Evolutionary conservation across 495 filamentous ascomycete genomes (phyloP).

Genomic region (Cladorrhinum samala): DNA sequence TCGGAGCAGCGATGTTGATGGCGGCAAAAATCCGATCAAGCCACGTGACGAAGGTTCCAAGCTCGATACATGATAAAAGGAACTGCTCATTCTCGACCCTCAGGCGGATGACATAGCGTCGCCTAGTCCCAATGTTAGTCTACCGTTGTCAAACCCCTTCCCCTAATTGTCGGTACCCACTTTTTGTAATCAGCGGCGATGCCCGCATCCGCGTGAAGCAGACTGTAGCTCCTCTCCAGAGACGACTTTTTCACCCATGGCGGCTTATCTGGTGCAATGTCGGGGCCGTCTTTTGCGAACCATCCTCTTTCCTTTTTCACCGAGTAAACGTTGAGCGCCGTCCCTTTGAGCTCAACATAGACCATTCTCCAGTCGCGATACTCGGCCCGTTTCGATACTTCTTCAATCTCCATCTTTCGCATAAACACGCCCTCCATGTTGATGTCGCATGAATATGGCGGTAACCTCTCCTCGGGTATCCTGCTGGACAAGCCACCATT

Average conservation of each 20-base stretch:
- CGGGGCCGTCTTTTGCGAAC: slow-evolving; percentile 29
- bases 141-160: not conserved
- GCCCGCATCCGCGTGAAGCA: slow-evolving; percentile 61
- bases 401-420: slow-evolving; percentile 53
- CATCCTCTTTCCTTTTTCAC: slow-evolving; percentile 40
- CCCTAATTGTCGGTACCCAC: slow-evolving; percentile 24
- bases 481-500: not conserved
- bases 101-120: slow-evolving; percentile 55
- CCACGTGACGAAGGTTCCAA: slow-evolving; percentile 52
- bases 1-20: slow-evolving; percentile 56
- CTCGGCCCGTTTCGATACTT: slow-evolving; percentile 47
- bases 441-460: slow-evolving; percentile 51
- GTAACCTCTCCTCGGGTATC: slow-evolving; percentile 35
- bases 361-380: slow-evolving; percentile 51
- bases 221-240: slow-evolving; percentile 50
- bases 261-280: slow-evolving; percentile 36
- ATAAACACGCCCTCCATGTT: slow-evolving; percentile 47
- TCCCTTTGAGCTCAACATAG: slow-evolving; percentile 54
- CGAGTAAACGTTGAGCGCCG: slow-evolving; percentile 51
- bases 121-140: slow-evolving; percentile 26
- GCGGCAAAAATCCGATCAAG: slow-evolving; percentile 59
- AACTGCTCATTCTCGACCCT: slow-evolving; percentile 61
- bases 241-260: slow-evolving; percentile 37
- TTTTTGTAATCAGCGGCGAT: slow-evolving; percentile 59
- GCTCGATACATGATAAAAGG: slow-evolving; percentile 47